phyloP scores from a whole-genome alignment of 805 yeast species.

The Ogataea kodamae region DNA sequence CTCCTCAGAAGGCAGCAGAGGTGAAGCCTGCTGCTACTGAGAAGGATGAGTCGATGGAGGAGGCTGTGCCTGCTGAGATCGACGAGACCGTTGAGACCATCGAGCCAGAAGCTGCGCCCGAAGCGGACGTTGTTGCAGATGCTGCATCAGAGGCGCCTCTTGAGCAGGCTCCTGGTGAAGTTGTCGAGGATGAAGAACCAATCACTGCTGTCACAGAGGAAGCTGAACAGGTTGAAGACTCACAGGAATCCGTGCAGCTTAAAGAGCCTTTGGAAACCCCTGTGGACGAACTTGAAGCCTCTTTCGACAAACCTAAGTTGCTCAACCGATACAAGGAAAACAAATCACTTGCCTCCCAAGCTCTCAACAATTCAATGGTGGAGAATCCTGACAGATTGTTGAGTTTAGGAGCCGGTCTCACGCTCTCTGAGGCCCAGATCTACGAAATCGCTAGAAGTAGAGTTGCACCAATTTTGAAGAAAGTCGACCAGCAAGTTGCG shows the following conservation, averaged over 20 bases:
- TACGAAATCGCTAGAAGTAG: conserved; percentile 53
- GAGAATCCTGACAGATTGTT: conserved; percentile 48
- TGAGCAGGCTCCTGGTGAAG: conserved; percentile 9
- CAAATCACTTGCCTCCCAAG: conserved; percentile 44
- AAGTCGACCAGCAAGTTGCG: conserved; percentile 48
- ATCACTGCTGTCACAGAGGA: too few relatives aligned
- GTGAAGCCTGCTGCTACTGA: conserved; percentile 2
- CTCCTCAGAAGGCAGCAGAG: background rate
- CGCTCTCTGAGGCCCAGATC: conserved; percentile 51
- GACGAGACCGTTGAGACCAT: conserved; percentile 21
- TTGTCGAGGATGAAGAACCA: conserved; percentile 7
- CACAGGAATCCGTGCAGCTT: conserved; percentile 16
- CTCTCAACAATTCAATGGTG: conserved; percentile 39
- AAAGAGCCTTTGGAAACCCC: conserved; percentile 17
- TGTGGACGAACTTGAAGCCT: conserved; percentile 38
- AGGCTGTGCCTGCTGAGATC: conserved; percentile 1
- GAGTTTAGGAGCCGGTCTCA: conserved; percentile 53
- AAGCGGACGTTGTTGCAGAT: conserved; percentile 16
- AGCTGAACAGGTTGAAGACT: conserved; percentile 10
- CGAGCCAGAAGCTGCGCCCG: conserved; percentile 19
- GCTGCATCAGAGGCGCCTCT: conserved; percentile 14
- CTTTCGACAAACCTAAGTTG: conserved; percentile 46
- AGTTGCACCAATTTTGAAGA: conserved; percentile 51
- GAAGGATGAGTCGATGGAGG: conserved; percentile 2
- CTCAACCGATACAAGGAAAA: conserved; percentile 47